A percentile compares a stretch with the other conserved stretches of the same genome.
Conservation (phyloP, 768 basidiomycete genomes). For the Leccinum disarticulatum region DNA sequence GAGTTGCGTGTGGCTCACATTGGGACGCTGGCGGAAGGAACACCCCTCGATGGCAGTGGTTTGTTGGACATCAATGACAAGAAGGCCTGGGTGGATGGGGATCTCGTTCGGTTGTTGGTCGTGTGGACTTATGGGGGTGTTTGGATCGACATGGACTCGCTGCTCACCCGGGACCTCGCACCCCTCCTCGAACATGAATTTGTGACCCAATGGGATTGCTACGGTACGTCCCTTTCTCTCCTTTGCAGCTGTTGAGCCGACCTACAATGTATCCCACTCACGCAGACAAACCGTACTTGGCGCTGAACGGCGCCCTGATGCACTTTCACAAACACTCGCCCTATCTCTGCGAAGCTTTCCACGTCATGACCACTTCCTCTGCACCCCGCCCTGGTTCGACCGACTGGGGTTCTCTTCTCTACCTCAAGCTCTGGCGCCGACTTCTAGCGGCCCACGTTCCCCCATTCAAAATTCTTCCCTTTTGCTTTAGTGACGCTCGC, state of each 20-base stretch:
- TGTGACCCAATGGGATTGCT: constrained; percentile 99
- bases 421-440: constrained; percentile 87
- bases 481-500: constrained; percentile 91
- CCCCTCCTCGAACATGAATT: constrained; percentile 94
- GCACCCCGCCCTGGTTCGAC: constrained; percentile 78
- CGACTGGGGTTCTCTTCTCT: constrained; percentile 92
- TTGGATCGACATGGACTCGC: constrained; percentile 97
- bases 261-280: not conserved
- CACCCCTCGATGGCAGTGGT: constrained; percentile 66
- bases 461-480: constrained; percentile 92
- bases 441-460: constrained; percentile 69
- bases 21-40: constrained; percentile 63
- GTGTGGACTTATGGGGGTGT: constrained; percentile 91
- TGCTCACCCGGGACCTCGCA: constrained; percentile 83
- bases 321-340: constrained; percentile 89
- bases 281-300: constrained; percentile 71
- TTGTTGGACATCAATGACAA: constrained; percentile 63
- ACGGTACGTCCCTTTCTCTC: constrained; percentile 55
- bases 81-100: constrained; percentile 94
- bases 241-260: not conserved
- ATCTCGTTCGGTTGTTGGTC: constrained; percentile 83
- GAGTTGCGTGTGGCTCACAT: constrained; percentile 71
- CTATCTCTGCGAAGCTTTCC: constrained; percentile 96
- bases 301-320: constrained; percentile 94
- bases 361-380: constrained; percentile 76